A percentile compares a stretch with the other conserved stretches of the same genome.
phyloP scores from a whole-genome alignment of 2,329 filamentous ascomycete genomes.

The Colletotrichum sp. region DNA sequence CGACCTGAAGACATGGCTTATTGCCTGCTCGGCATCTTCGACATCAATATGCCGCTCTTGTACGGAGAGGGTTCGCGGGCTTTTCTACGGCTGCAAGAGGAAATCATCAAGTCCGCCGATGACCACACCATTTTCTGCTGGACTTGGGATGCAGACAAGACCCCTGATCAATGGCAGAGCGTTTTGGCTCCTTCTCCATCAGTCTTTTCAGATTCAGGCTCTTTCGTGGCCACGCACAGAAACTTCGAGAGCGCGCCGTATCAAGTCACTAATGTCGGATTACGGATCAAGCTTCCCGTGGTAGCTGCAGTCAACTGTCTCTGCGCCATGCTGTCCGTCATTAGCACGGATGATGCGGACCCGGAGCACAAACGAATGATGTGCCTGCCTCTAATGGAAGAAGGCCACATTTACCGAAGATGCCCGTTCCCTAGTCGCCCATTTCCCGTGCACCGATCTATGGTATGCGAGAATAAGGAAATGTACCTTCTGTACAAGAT shows the following conservation, averaged over 20 bases:
- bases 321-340: conserved; percentile 10
- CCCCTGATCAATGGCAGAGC: not conserved
- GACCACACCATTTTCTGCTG: conserved; percentile 4
- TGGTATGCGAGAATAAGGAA: conserved; percentile 3
- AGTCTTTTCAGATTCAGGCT: not conserved
- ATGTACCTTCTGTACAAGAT: not conserved
- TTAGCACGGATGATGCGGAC: conserved; percentile 8
- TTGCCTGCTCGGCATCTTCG: conserved; percentile 31
- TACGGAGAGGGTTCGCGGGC: conserved; percentile 30
- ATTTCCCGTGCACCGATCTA: not conserved
- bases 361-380: conserved; percentile 2
- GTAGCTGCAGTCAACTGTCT: conserved; percentile 6
- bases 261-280: conserved; percentile 7
- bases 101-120: not conserved
- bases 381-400: conserved; percentile 12
- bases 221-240: not conserved
- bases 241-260: not conserved
- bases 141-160: conserved; percentile 23
- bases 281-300: conserved; percentile 5
- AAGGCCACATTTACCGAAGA: not conserved
- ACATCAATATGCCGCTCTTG: conserved; percentile 29
- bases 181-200: conserved; percentile 6
- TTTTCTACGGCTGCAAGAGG: conserved; percentile 24
- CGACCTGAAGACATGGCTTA: conserved; percentile 29
- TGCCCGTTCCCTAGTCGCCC: not conserved